Conservation (phyloP, 164 flowering plant species). For the Dillenia turbinata region DNA sequence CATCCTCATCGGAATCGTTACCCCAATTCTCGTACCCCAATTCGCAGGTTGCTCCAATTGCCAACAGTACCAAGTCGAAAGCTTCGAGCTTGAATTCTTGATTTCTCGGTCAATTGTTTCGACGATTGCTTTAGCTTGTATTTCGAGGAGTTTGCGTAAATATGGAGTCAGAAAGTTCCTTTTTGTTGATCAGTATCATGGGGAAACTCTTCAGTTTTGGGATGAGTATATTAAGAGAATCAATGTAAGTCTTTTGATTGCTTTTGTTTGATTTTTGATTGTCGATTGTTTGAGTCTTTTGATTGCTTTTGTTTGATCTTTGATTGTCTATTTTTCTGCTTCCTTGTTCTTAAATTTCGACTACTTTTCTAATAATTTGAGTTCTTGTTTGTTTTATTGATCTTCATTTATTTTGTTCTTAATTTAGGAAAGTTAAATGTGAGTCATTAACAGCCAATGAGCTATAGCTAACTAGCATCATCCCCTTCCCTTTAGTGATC, state of each 20-base stretch:
- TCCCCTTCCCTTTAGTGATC: too few species aligned
- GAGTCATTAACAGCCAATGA: too few species aligned
- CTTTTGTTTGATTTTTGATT: too few species aligned
- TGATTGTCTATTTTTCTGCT: too few species aligned
- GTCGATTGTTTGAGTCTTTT: too few species aligned
- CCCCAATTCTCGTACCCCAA: conserved; percentile 18
- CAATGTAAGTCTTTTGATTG: conserved; percentile 9
- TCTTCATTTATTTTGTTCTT: too few species aligned
- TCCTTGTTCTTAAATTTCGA: too few species aligned
- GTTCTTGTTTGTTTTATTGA: too few species aligned
- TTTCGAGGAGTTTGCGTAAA: conserved; percentile 22
- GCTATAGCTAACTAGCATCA: too few species aligned
- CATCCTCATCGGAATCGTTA: conserved; percentile 24
- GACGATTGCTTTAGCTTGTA: conserved; percentile 14
- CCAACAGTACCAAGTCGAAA: conserved; percentile 18
- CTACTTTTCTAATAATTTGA: too few species aligned
- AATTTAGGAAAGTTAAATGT: too few species aligned
- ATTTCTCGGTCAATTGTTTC: conserved; percentile 15
- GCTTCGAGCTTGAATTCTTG: conserved; percentile 23
- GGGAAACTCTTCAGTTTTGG: conserved; percentile 18
- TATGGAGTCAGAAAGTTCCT: conserved; percentile 25
- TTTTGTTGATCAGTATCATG: conserved; percentile 25
- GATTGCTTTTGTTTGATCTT: too few species aligned
- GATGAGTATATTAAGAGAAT: conserved; percentile 16
- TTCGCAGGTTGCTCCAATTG: conserved; percentile 27